Evolutionary conservation across 169 alveolate genomes (phyloP), one percentile per base, ranked within the genome.

Genomic region (Plasmodium vivax): DNA sequence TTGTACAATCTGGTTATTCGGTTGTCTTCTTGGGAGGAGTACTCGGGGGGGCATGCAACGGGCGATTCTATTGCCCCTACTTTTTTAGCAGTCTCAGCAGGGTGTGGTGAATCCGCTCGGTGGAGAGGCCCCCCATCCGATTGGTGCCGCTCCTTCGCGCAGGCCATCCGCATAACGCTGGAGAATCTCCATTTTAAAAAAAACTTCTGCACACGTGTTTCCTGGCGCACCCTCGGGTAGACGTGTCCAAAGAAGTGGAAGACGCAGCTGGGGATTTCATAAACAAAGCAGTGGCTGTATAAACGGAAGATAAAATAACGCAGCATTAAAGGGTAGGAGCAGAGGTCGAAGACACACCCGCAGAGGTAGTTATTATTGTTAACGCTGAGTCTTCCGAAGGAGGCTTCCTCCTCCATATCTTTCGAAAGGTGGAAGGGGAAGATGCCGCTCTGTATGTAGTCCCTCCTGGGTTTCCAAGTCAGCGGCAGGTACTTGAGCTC

Each of bases 391-490:
- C 93, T 74, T 51, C 71, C 56, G 27, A 85, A 85, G 12, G 93
- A 74, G 27, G 62, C 45, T 85, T 43, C 54, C 43, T 85, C 75
- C 81, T 56, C 36, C 19, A 47, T 54, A 85, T 85, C 47, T 34
- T 75, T 85, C 12, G 93, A 73, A 0, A 85, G 30, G 62, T 85
- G 19, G 43, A 85, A 85, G 32, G 93, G 93, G 68, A 85, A 85
- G 34, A 85, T 85, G 0, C 93, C 93, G 75, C 85, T 77, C 16
- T 85, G 38, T n/a, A 85, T 85, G 41, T 85, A 75, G 41, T 85
- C 93, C 62, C 80, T 75, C 62, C 93, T 85, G 23, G 93, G 93
- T 85, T 85, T 85, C 93, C 93, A 85, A 30, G 93, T 74, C 68
- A 85, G 54, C 30, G 93, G 93, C 3, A 85, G 80, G 75, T 85